phyloP scores from a whole-genome alignment of 2,329 filamentous ascomycete species.

The Colletotrichum zoysiae region DNA sequence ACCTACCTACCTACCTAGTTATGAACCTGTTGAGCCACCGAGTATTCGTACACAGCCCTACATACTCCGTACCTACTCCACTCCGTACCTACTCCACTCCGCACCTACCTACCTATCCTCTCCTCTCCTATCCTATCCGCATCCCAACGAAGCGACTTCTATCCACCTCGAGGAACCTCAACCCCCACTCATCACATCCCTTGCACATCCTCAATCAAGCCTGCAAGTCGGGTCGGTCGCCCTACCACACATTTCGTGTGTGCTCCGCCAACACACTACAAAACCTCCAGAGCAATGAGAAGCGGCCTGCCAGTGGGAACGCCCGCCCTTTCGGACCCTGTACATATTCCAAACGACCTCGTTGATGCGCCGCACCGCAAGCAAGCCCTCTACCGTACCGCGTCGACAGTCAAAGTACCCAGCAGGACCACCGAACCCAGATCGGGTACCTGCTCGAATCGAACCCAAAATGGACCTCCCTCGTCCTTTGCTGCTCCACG shows the following conservation, averaged over 20 bases:
- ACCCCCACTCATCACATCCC: conserved; percentile 14
- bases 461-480: conserved; percentile 4
- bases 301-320: too few relatives aligned
- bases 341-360: too few relatives aligned
- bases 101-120: too few relatives aligned
- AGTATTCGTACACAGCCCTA: conserved; percentile 31
- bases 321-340: too few relatives aligned
- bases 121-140: neutral
- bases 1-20: neutral
- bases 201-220: neutral
- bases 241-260: too few relatives aligned
- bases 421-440: neutral
- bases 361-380: too few relatives aligned
- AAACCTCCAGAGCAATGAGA: too few relatives aligned
- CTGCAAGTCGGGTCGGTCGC: conserved; percentile 10
- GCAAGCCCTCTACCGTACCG: too few relatives aligned
- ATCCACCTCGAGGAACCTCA: conserved; percentile 10
- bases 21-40: conserved; percentile 35
- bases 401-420: too few relatives aligned
- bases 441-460: conserved; percentile 2
- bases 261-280: too few relatives aligned
- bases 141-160: conserved; percentile 35
- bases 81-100: conserved; percentile 11
- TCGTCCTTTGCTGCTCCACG: neutral
- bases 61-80: neutral